phyloP scores from a whole-genome alignment of 2,329 filamentous ascomycete species.

The Xylaria sp. region DNA sequence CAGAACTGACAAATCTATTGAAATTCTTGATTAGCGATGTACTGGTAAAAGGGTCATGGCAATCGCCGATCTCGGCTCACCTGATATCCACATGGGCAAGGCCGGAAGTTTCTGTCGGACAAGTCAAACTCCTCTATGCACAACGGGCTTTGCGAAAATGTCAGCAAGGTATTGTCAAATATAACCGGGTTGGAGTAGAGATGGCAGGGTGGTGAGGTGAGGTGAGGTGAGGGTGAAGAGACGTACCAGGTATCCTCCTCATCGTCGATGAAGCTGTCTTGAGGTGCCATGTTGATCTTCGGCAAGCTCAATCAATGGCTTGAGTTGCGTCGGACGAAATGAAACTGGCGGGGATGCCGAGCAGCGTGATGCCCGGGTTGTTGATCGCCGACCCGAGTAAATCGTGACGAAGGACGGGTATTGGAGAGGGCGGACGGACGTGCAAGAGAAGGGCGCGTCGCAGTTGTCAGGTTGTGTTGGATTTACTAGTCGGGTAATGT shows the following conservation, averaged over 20 bases:
- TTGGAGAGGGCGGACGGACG: conserved; percentile 5
- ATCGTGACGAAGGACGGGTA: not conserved
- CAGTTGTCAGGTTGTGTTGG: conserved; percentile 25
- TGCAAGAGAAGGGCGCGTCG: conserved; percentile 19
- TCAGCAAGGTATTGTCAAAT: conserved; percentile 30
- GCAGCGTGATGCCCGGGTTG: conserved; percentile 2
- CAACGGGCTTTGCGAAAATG: conserved; percentile 68
- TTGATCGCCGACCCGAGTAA: not conserved
- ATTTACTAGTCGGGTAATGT: conserved; percentile 23
- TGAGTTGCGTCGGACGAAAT: conserved; percentile 4
- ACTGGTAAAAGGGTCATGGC: conserved; percentile 5
- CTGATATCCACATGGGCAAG: conserved; percentile 97
- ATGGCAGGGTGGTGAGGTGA: conserved; percentile 3
- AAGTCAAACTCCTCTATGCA: conserved; percentile 99
- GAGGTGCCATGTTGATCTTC: conserved; percentile 60
- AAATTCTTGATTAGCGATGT: conserved; percentile 14
- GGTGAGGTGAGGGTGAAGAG: conserved; percentile 10
- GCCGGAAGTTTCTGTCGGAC: conserved; percentile 93
- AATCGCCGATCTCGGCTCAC: conserved; percentile 55
- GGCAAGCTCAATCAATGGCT: conserved; percentile 11
- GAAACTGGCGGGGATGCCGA: not conserved
- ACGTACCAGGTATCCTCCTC: conserved; percentile 71
- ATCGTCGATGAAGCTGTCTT: conserved; percentile 73
- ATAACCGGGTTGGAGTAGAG: not conserved
- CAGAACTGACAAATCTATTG: conserved; percentile 96